Conservation (phyloP, 768 basidiomycete genomes). For the Boletus rubroflammeus region DNA sequence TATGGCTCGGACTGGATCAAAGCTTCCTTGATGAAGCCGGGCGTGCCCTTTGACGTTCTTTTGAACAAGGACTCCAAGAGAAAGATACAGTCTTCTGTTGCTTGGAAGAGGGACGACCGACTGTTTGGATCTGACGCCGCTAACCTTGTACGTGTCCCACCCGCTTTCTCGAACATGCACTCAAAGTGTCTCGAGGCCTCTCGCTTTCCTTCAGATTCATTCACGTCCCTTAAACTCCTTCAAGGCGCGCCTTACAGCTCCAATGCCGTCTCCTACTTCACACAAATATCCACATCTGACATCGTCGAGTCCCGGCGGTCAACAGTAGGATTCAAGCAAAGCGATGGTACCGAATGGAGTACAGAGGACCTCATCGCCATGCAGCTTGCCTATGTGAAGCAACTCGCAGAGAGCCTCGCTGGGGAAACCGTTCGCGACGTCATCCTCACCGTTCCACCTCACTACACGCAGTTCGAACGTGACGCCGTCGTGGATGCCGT, state of each 20-base stretch:
- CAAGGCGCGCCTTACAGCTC: slow-evolving; percentile 68
- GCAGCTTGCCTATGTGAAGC: slow-evolving; percentile 88
- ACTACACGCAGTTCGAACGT: slow-evolving; percentile 86
- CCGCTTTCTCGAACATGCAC: not conserved
- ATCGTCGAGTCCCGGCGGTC: slow-evolving; percentile 52
- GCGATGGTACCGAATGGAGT: slow-evolving; percentile 68
- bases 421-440: slow-evolving; percentile 80
- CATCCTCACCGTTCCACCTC: slow-evolving; percentile 86
- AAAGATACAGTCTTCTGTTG: slow-evolving; percentile 87
- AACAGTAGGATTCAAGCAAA: slow-evolving; percentile 56
- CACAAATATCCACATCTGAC: slow-evolving; percentile 52
- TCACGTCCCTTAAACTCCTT: slow-evolving; percentile 80
- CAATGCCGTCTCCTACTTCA: slow-evolving; percentile 54
- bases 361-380: slow-evolving; percentile 92
- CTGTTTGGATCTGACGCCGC: slow-evolving; percentile 88
- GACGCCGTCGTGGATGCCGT: slow-evolving; percentile 90
- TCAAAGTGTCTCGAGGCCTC: slow-evolving; percentile 58
- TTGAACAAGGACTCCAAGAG: slow-evolving; percentile 96
- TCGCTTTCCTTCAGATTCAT: slow-evolving; percentile 86
- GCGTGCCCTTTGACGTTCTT: slow-evolving; percentile 91
- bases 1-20: slow-evolving; percentile 99
- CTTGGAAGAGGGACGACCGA: slow-evolving; percentile 88
- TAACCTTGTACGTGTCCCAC: slow-evolving; percentile 62
- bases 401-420: slow-evolving; percentile 74
- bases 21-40: slow-evolving; percentile 92